Conservation (phyloP, 2,329 filamentous ascomycete genomes). For the Aspergillus proliferans region DNA sequence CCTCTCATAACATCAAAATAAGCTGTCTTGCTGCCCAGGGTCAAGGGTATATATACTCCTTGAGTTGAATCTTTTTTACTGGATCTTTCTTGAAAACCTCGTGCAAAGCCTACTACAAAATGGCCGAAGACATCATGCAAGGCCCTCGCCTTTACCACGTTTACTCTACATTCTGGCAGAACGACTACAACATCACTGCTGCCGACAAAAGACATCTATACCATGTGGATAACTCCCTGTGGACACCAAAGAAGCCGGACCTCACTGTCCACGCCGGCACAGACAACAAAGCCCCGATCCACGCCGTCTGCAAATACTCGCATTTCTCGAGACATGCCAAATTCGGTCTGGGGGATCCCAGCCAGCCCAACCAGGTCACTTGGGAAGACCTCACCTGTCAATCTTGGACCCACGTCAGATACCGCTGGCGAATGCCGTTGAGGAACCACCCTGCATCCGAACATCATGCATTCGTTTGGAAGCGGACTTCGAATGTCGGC, state of each 20-base stretch:
- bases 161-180: conserved; percentile 15
- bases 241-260: conserved; percentile 27
- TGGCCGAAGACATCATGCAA: neutral
- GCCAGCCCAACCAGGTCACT: conserved; percentile 12
- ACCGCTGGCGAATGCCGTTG: conserved; percentile 23
- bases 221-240: conserved; percentile 22
- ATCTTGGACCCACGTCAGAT: conserved; percentile 17
- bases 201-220: conserved; percentile 14
- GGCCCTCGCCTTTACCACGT: conserved; percentile 15
- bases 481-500: conserved; percentile 24
- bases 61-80: too few relatives aligned
- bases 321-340: conserved; percentile 27
- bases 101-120: neutral
- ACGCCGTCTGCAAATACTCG: conserved; percentile 27
- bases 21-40: too few relatives aligned
- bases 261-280: conserved; percentile 27
- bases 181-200: conserved; percentile 19
- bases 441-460: conserved; percentile 1
- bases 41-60: too few relatives aligned
- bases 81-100: too few relatives aligned
- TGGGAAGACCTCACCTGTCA: conserved; percentile 28
- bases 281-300: conserved; percentile 19
- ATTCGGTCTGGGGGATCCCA: conserved; percentile 28
- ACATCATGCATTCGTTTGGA: conserved; percentile 27
- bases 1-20: neutral